Evolutionary conservation across 2,329 filamentous ascomycete genomes (phyloP), one percentile per base, ranked within the genome.

Genomic region (Endoconidiophora polonica): DNA sequence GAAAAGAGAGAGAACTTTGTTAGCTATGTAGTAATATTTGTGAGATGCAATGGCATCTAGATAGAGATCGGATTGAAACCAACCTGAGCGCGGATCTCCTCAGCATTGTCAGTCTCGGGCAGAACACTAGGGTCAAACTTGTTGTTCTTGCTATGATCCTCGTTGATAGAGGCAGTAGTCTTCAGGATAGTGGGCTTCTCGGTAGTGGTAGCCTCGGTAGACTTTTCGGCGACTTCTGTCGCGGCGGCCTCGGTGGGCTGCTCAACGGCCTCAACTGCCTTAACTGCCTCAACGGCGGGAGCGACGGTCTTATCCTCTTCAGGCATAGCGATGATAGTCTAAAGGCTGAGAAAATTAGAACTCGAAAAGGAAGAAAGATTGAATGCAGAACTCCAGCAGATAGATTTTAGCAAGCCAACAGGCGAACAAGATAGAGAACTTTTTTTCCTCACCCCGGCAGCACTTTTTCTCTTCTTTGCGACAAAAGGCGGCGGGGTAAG

Each of bases 11-110:
- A 41, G 9, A n/a, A n/a, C 29, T 44, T 47, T 41, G 49, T 33
- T 40, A 46, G 41, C 26, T 7, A 41, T 14, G 22, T 22, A 33
- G 20, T n/a, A 18, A 20, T 37, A 24, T 9, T n/a, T 39, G 6
- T 37, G 5, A 43, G 20, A 46, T 14, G 33, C n/a, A 22, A 53
- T 47, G 41, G 42, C 12, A 46, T 46, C 29, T 33, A 33, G 26
- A 33, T 10, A 10, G 26, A 33, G 26, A 10, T 33, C 7, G 26
- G 23, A 42, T 36, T 40, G 18, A 43, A 41, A 55, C 63, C 62
- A 69, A 85, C 83, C 73, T 93, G 88, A 61, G 81, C 81, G 63
- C 86, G 82, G 59, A 95, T 94, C 65, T 83, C 76, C 22, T 71
- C 72, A 1, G 83, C 83, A 63, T 95, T 85, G 58, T 83, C 79